phyloP scores from a whole-genome alignment of 306 rosid genomes.

The Citrullus mucosospermus region DNA sequence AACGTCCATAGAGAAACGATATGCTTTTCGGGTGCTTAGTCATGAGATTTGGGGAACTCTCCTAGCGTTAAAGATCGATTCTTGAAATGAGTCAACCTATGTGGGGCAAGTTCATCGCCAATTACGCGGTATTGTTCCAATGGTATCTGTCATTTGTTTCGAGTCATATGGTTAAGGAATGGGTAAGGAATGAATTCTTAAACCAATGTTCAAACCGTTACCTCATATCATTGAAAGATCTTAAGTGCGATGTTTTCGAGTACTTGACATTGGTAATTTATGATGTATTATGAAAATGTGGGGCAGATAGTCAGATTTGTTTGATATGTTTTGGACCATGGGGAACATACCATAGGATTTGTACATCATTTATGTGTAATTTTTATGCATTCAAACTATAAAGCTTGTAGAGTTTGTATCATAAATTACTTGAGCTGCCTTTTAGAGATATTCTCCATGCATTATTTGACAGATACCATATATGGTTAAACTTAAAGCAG shows the following conservation, averaged over 20 bases:
- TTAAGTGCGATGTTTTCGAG: constrained; percentile 17
- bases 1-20: neutral
- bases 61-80: neutral
- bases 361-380: constrained; percentile 23
- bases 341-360: constrained; percentile 17
- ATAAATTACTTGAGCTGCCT: neutral
- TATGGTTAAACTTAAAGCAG: neutral
- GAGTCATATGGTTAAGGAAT: neutral
- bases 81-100: neutral
- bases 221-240: constrained; percentile 7
- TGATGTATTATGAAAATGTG: constrained; percentile 19
- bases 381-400: neutral
- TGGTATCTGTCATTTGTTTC: neutral
- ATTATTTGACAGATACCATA: neutral
- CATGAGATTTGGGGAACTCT: neutral
- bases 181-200: constrained; percentile 3
- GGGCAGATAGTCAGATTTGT: constrained; percentile 11
- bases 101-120: neutral
- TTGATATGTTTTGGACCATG: constrained; percentile 22
- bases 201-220: constrained; percentile 8
- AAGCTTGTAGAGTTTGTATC: constrained; percentile 13
- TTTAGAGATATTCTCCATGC: neutral
- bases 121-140: neutral
- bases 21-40: neutral
- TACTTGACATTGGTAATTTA: constrained; percentile 25